These are phyloP conservation scores for Dendrostoma leiphaemia DNA, from an alignment of 2,329 filamentous ascomycete genomes.

Conservation along the genomic window DNA sequence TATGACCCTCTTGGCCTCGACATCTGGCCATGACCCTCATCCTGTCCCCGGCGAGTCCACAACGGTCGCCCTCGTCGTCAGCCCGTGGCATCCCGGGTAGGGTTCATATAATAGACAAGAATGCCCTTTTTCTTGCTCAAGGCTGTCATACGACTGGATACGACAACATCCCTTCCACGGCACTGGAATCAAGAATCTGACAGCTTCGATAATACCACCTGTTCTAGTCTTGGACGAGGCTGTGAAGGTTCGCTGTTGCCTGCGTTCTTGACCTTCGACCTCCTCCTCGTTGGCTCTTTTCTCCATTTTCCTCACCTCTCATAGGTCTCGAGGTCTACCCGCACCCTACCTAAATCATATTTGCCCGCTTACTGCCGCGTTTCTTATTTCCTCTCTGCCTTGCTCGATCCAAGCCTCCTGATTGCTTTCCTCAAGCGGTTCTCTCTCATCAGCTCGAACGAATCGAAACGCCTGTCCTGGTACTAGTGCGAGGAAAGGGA, in stretches of 20 bases:
- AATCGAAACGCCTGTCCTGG: neutral
- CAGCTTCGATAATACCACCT: neutral
- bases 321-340: too few relatives aligned
- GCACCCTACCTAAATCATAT: too few relatives aligned
- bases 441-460: neutral
- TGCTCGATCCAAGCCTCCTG: neutral
- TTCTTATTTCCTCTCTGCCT: neutral
- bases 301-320: neutral
- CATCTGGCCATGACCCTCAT: conserved; percentile 11
- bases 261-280: neutral
- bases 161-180: neutral
- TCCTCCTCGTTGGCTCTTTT: neutral
- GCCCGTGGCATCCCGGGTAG: conserved; percentile 2
- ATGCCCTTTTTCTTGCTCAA: conserved; percentile 8
- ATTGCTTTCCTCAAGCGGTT: neutral
- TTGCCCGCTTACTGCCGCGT: conserved; percentile 8
- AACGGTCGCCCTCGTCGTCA: conserved; percentile 4
- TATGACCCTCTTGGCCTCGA: conserved; percentile 7
- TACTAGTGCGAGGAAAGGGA: neutral
- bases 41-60: neutral
- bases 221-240: too few relatives aligned
- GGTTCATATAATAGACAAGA: conserved; percentile 19
- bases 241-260: conserved; percentile 18
- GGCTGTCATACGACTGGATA: conserved; percentile 11
- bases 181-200: conserved; percentile 1